Evolutionary conservation across 2,329 filamentous ascomycete species (phyloP).

Genomic region (Xylariaceae sp.): DNA sequence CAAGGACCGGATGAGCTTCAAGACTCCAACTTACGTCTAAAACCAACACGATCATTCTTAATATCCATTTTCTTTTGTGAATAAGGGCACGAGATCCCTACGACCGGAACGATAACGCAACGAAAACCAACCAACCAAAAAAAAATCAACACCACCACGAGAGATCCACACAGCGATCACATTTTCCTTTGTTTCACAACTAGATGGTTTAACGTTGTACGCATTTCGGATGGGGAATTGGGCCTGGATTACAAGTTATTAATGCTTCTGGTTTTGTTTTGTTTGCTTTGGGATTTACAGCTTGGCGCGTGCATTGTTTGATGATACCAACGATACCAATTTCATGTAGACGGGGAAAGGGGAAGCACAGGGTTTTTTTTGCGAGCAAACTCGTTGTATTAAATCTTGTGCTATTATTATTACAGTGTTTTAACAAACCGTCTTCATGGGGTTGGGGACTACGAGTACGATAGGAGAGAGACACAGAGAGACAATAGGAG

Average conservation of each 20-base stretch:
- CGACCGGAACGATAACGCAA: too few relatives aligned
- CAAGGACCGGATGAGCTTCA: constrained; percentile 35
- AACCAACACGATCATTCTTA: neutral
- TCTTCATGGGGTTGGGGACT: neutral
- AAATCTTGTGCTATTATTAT: constrained; percentile 8
- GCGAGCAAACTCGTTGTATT: constrained; percentile 7
- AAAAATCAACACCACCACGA: neutral
- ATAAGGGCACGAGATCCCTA: too few relatives aligned
- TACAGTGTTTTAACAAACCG: neutral
- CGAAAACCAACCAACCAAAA: neutral
- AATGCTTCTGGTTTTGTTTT: neutral
- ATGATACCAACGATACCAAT: constrained; percentile 22
- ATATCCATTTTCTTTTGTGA: neutral
- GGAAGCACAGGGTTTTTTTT: neutral
- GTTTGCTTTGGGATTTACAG: constrained; percentile 9
- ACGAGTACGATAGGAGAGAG: too few relatives aligned
- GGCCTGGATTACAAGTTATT: constrained; percentile 1
- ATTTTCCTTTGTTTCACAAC: neutral
- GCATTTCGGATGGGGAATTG: neutral
- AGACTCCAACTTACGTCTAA: constrained; percentile 5
- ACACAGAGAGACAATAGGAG: too few relatives aligned
- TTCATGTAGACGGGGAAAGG: constrained; percentile 2
- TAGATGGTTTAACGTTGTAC: constrained; percentile 1
- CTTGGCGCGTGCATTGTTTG: constrained; percentile 10
- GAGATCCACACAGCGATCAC: constrained; percentile 1